A percentile compares a stretch with the other conserved stretches of the same genome.
These are phyloP conservation scores for Incumbomyces delicatus DNA, from an alignment of 2,329 filamentous ascomycete genomes.

Conservation along the genomic window DNA sequence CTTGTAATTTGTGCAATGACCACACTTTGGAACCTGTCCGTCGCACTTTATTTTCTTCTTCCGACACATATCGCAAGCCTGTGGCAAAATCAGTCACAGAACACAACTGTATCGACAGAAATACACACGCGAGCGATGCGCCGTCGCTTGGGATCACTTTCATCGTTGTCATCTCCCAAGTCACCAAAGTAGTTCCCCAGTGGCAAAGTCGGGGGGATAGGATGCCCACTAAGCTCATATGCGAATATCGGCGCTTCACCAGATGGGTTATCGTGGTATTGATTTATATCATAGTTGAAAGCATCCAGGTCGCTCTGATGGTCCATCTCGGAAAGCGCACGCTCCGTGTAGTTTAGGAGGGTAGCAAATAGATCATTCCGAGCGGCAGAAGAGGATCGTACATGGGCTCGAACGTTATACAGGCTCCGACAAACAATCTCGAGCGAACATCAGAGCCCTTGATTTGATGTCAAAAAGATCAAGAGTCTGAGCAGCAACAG, in stretches of 20 bases:
- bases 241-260: conserved; percentile 54
- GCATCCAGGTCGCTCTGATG: conserved; percentile 23
- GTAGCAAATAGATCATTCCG: neutral
- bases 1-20: conserved; percentile 95
- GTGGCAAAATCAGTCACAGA: conserved; percentile 14
- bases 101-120: neutral
- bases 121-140: conserved; percentile 71
- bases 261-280: conserved; percentile 47
- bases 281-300: conserved; percentile 36
- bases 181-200: conserved; percentile 32
- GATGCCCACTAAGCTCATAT: conserved; percentile 51
- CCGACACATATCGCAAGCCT: conserved; percentile 94
- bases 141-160: conserved; percentile 75
- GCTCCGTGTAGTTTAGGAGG: neutral
- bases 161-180: conserved; percentile 40
- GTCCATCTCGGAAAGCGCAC: conserved; percentile 11
- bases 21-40: conserved; percentile 87
- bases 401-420: no score
- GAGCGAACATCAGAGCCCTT: no score
- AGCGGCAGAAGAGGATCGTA: neutral
- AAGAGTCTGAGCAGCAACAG: no score
- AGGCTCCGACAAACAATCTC: no score
- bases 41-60: conserved; percentile 96
- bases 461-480: no score
- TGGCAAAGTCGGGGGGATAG: conserved; percentile 43